A percentile compares a stretch with the other conserved stretches of the same genome.
Conservation (phyloP, 2,329 filamentous ascomycete species). For the Exophiala xenobiotica region DNA sequence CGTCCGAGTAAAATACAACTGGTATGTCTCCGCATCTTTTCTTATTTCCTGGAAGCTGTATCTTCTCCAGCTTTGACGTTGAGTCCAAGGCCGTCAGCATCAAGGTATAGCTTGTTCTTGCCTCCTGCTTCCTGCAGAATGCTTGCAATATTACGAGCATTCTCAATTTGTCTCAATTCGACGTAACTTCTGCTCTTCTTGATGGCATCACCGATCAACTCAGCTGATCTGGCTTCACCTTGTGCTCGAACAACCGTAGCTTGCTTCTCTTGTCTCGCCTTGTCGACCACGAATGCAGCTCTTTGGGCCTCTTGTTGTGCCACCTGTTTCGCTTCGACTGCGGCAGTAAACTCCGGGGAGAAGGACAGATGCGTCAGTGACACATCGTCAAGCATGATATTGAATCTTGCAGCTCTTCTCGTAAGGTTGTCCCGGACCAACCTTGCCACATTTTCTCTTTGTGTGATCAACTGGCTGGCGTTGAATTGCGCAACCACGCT, state of each 20-base stretch:
- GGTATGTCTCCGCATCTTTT: not conserved
- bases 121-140: slow-evolving; percentile 82
- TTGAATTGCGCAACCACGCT: slow-evolving; percentile 99
- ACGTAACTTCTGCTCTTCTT: slow-evolving; percentile 99
- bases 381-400: slow-evolving; percentile 95
- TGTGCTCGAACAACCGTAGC: slow-evolving; percentile 97
- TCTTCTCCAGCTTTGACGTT: slow-evolving; percentile 62
- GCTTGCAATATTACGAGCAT: slow-evolving; percentile 82
- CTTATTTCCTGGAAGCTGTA: slow-evolving; percentile 8
- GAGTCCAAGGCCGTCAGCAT: slow-evolving; percentile 84
- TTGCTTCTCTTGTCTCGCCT: slow-evolving; percentile 98
- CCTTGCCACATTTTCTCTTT: slow-evolving; percentile 92
- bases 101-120: slow-evolving; percentile 91
- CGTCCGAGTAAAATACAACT: slow-evolving; percentile 4
- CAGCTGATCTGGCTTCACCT: slow-evolving; percentile 96
- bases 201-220: slow-evolving; percentile 97
- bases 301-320: slow-evolving; percentile 90
- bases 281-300: slow-evolving; percentile 96
- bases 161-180: slow-evolving; percentile 97
- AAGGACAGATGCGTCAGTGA: slow-evolving; percentile 79
- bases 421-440: slow-evolving; percentile 92
- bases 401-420: slow-evolving; percentile 88
- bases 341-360: slow-evolving; percentile 68
- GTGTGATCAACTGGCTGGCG: slow-evolving; percentile 94
- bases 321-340: slow-evolving; percentile 69